Percentiles rank a stretch among this genome's conserved stretches.
phyloP scores from a whole-genome alignment of 148 eudicot genomes.

The Camellia japonica region DNA sequence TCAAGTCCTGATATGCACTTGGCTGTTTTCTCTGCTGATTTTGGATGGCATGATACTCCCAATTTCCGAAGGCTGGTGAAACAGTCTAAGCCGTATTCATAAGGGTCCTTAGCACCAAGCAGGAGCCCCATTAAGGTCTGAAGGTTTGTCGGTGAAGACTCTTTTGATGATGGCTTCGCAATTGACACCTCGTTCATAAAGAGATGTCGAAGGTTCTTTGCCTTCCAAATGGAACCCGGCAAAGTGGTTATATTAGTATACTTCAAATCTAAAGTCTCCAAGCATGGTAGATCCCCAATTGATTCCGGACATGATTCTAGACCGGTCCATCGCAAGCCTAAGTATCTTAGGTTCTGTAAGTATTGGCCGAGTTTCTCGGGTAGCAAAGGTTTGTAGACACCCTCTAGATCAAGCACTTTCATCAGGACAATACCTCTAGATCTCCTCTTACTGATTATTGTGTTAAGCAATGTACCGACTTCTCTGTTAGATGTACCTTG shows the following conservation, averaged over 20 bases:
- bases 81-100: not conserved
- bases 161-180: too few species aligned
- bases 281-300: too few species aligned
- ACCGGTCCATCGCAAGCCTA: constrained; percentile 19
- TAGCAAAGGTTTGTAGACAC: constrained; percentile 44
- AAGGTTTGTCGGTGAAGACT: too few species aligned
- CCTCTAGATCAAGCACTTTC: constrained; percentile 51
- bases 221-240: too few species aligned
- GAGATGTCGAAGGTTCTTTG: too few species aligned
- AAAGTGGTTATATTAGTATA: too few species aligned
- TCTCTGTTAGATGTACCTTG: constrained; percentile 42
- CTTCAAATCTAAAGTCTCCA: too few species aligned
- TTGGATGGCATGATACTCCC: not conserved
- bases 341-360: constrained; percentile 39
- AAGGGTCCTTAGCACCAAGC: not conserved
- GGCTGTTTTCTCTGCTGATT: not conserved
- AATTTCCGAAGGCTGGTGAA: constrained; percentile 3
- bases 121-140: too few species aligned
- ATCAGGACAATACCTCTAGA: constrained; percentile 22
- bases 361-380: constrained; percentile 38
- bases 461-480: constrained; percentile 33
- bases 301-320: not conserved
- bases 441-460: constrained; percentile 21
- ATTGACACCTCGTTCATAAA: too few species aligned
- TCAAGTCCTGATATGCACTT: not conserved